phyloP scores from a whole-genome alignment of 345 rosid genomes.

The Fremontodendron californicum region DNA sequence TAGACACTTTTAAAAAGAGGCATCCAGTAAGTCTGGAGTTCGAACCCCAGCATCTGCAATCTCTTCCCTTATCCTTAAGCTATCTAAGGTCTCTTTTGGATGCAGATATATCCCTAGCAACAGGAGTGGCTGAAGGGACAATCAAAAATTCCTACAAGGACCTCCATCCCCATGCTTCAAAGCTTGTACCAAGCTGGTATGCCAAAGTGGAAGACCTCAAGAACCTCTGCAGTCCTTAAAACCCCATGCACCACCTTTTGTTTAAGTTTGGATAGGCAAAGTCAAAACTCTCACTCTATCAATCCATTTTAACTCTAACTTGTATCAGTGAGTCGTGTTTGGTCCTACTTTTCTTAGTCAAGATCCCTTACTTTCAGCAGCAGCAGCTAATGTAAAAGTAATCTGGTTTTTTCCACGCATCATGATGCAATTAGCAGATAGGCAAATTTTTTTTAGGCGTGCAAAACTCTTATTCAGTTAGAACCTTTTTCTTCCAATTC shows the following conservation, averaged over 20 bases:
- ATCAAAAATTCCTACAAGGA: conserved; percentile 20
- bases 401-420: neutral
- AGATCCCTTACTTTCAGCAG: neutral
- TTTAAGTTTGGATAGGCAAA: neutral
- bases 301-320: conserved; percentile 15
- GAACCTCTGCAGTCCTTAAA: conserved; percentile 19
- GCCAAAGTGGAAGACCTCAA: conserved; percentile 17
- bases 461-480: neutral
- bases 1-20: too few relatives aligned
- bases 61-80: too few relatives aligned
- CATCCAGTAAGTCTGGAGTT: too few relatives aligned
- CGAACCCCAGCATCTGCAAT: too few relatives aligned
- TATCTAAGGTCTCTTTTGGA: too few relatives aligned
- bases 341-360: neutral
- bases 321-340: neutral
- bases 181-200: conserved; percentile 16
- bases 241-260: neutral
- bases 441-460: neutral
- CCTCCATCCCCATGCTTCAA: conserved; percentile 15
- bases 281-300: neutral
- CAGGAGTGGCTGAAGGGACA: conserved; percentile 23
- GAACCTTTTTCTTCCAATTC: neutral
- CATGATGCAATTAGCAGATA: neutral
- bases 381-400: neutral
- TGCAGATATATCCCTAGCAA: conserved; percentile 1